Conservation (phyloP, 139 green algal species). For the Deuterostichococcus epilithicus region DNA sequence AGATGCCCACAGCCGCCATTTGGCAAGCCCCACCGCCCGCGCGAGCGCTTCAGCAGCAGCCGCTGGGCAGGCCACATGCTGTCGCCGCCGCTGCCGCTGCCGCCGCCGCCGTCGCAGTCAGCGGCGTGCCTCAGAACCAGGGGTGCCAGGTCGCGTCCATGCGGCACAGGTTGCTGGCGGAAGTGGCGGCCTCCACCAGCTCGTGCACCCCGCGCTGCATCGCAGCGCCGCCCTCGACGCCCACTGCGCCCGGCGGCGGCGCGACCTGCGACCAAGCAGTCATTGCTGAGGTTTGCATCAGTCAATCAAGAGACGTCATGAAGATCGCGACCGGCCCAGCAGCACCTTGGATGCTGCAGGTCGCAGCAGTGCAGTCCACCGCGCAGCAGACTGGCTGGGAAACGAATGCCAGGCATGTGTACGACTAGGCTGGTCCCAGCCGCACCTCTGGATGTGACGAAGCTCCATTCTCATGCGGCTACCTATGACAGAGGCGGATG, state of each 20-base stretch:
- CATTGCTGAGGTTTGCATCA: neutral
- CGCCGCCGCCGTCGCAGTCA: neutral
- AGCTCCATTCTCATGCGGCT: neutral
- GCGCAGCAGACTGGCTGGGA: slow-evolving; percentile 6
- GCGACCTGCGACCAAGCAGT: neutral
- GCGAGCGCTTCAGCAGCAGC: no score
- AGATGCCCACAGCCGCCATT: no score
- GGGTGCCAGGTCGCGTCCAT: slow-evolving; percentile 93
- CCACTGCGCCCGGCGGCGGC: neutral
- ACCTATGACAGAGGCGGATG: neutral
- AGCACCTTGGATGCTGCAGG: neutral
- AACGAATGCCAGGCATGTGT: neutral
- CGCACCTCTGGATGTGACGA: no score
- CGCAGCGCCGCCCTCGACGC: neutral
- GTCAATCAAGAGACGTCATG: neutral
- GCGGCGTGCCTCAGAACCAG: slow-evolving; percentile 61
- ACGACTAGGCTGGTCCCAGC: no score
- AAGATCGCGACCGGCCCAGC: neutral
- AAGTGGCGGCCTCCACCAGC: slow-evolving; percentile 72
- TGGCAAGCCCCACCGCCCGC: no score
- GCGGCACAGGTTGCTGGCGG: slow-evolving; percentile 72
- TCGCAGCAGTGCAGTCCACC: neutral
- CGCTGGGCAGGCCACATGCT: no score
- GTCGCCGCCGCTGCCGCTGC: no score
- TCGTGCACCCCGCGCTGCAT: slow-evolving; percentile 65